A percentile compares a stretch with the other conserved stretches of the same genome.
These are phyloP conservation scores for Blastobotrys petasosporus DNA, from an alignment of 1,139 yeast genomes.

Conservation along the genomic window DNA sequence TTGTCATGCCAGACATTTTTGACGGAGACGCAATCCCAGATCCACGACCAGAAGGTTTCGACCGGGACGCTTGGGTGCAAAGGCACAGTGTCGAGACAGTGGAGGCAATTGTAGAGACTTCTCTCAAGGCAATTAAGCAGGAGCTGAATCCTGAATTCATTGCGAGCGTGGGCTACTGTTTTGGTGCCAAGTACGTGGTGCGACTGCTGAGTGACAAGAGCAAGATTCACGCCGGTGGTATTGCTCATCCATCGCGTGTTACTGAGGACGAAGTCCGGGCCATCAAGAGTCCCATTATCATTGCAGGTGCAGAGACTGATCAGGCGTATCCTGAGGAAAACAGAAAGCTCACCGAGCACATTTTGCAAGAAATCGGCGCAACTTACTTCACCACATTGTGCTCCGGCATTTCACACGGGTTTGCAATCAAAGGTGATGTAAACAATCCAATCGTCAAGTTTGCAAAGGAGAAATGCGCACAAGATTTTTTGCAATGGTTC, in stretches of 20 bases:
- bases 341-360: conserved; percentile 57
- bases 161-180: conserved; percentile 73
- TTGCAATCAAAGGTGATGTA: conserved; percentile 68
- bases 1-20: conserved; percentile 68
- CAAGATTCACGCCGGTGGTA: conserved; percentile 52
- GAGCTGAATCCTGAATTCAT: conserved; percentile 48
- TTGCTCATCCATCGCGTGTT: conserved; percentile 78
- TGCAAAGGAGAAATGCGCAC: conserved; percentile 64
- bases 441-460: conserved; percentile 48
- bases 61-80: conserved; percentile 46
- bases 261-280: conserved; percentile 55
- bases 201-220: conserved; percentile 48
- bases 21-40: conserved; percentile 44
- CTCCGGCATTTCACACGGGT: conserved; percentile 66
- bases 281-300: conserved; percentile 54
- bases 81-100: conserved; percentile 49
- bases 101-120: conserved; percentile 39
- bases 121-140: conserved; percentile 39
- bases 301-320: conserved; percentile 72
- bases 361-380: conserved; percentile 45
- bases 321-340: conserved; percentile 53
- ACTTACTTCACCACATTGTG: conserved; percentile 56
- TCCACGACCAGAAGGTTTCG: conserved; percentile 27
- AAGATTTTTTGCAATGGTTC: conserved; percentile 56
- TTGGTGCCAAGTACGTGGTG: conserved; percentile 67